Evolutionary conservation across 83 land plant genomes (phyloP).

Genomic region (Picea engelmannii): DNA sequence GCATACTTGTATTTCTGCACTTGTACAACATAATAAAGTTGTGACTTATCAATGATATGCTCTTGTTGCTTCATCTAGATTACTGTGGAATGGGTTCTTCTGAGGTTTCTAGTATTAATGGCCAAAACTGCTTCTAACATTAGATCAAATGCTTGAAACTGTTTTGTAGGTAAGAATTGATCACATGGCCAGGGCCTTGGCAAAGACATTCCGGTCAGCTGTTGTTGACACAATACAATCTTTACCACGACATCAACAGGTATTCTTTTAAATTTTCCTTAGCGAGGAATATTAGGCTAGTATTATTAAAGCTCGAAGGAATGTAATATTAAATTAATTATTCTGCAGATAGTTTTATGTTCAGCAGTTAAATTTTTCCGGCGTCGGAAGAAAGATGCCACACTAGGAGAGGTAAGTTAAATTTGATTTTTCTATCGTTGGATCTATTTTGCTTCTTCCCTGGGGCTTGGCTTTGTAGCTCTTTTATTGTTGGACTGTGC

Average conservation of each 20-base stretch:
- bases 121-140: neutral
- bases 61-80: too few relatives aligned
- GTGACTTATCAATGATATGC: too few relatives aligned
- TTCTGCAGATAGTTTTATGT: conserved; percentile 83
- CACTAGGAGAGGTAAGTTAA: conserved; percentile 73
- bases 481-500: too few relatives aligned
- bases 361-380: conserved; percentile 76
- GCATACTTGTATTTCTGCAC: neutral
- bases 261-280: conserved; percentile 16
- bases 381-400: conserved; percentile 68
- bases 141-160: neutral
- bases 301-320: neutral
- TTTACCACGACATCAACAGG: conserved; percentile 97
- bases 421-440: too few relatives aligned
- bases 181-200: conserved; percentile 85
- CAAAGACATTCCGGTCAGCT: conserved; percentile 75
- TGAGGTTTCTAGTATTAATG: too few relatives aligned
- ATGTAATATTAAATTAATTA: neutral
- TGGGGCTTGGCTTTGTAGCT: too few relatives aligned
- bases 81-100: too few relatives aligned
- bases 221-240: conserved; percentile 81
- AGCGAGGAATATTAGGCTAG: neutral
- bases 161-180: conserved; percentile 74
- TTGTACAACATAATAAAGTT: neutral
- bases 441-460: too few relatives aligned